These are phyloP conservation scores for Rubroboletus pulcherrimus DNA, from an alignment of 768 basidiomycete genomes.

Conservation along the genomic window DNA sequence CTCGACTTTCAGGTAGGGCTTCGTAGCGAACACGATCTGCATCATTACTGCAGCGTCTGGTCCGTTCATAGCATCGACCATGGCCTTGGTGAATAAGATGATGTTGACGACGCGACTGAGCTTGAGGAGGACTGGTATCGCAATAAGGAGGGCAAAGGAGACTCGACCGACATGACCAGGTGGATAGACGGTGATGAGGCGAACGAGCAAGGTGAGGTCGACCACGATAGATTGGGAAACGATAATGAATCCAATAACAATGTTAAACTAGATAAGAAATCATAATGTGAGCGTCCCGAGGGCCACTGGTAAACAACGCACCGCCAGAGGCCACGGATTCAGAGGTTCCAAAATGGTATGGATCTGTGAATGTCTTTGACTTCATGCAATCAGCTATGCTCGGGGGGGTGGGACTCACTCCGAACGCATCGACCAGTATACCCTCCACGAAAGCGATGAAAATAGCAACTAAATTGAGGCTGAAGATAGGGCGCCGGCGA, in stretches of 20 bases:
- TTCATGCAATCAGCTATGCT: background rate
- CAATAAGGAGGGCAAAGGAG: slow-evolving; percentile 11
- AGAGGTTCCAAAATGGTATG: slow-evolving; percentile 22
- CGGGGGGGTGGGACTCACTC: background rate
- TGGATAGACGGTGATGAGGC: slow-evolving; percentile 24
- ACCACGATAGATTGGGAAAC: slow-evolving; percentile 19
- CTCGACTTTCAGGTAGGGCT: slow-evolving; percentile 30
- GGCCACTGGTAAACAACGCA: background rate
- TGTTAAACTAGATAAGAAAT: background rate
- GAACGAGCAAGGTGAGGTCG: slow-evolving; percentile 23
- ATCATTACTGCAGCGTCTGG: slow-evolving; percentile 2
- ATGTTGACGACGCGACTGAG: slow-evolving; percentile 22
- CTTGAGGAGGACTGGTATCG: slow-evolving; percentile 21
- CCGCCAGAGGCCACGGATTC: slow-evolving; percentile 1
- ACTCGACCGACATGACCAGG: background rate
- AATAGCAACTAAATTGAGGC: slow-evolving; percentile 12
- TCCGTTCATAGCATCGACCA: slow-evolving; percentile 9
- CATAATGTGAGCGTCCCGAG: background rate
- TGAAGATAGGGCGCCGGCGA: slow-evolving; percentile 18
- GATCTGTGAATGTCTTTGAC: slow-evolving; percentile 10
- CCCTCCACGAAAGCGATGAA: slow-evolving; percentile 14
- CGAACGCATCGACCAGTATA: slow-evolving; percentile 6
- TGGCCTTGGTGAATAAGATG: slow-evolving; percentile 16
- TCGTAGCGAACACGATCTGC: slow-evolving; percentile 4
- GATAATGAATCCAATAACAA: slow-evolving; percentile 20